phyloP scores from a whole-genome alignment of 164 flowering plant species.

The Kingdonia uniflora region DNA sequence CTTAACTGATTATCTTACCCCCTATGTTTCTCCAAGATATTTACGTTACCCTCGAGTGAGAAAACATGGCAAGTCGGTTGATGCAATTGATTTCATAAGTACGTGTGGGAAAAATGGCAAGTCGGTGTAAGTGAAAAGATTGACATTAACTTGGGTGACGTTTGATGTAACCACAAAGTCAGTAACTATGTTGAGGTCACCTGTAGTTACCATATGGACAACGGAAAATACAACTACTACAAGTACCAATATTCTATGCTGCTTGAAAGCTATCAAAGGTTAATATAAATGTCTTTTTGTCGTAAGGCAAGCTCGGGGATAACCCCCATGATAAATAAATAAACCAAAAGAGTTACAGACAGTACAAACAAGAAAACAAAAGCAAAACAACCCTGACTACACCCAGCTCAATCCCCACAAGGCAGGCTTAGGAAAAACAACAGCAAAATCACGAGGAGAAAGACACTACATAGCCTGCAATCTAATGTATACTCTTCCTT shows the following conservation, averaged over 20 bases:
- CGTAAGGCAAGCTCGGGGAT: not conserved
- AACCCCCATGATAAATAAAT: not conserved
- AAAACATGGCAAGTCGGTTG: no score
- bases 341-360: not conserved
- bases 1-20: no score
- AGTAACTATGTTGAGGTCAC: constrained; percentile 1
- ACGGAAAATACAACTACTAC: constrained; percentile 1
- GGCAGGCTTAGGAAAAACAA: no score
- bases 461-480: no score
- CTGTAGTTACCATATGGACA: not conserved
- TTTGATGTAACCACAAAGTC: not conserved
- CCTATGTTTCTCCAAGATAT: no score
- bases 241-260: not conserved
- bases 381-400: no score
- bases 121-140: constrained; percentile 14
- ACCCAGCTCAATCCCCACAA: no score
- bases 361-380: no score
- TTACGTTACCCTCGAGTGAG: no score
- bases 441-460: no score
- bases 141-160: not conserved
- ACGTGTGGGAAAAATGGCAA: no score
- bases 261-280: constrained; percentile 9
- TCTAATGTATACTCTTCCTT: no score
- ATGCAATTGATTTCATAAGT: not conserved
- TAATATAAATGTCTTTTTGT: not conserved